These are phyloP conservation scores for Hanseniaspora guilliermondii DNA, from an alignment of 805 yeast species.

Conservation along the genomic window DNA sequence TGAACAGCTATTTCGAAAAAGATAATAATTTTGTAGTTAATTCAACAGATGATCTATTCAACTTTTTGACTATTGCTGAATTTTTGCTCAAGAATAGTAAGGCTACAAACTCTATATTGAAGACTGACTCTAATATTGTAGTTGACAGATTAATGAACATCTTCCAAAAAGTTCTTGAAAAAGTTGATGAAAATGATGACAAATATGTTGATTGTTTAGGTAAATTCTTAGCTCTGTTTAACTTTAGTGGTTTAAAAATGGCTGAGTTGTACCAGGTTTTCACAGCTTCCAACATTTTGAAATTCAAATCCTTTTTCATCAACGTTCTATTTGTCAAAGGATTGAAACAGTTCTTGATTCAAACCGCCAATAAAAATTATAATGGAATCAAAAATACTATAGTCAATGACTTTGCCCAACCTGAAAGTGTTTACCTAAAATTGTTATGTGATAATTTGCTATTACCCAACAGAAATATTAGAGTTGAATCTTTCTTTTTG, in stretches of 20 bases:
- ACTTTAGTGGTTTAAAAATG: neutral
- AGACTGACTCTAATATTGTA: neutral
- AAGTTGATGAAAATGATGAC: neutral
- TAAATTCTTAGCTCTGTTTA: neutral
- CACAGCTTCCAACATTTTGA: neutral
- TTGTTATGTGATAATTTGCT: conserved; percentile 30
- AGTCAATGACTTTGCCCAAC: neutral
- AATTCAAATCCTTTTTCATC: neutral
- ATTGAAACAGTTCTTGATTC: neutral
- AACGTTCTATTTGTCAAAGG: conserved; percentile 5
- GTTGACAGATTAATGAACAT: neutral
- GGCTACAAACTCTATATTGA: neutral
- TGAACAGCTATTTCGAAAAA: neutral
- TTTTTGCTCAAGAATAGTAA: neutral
- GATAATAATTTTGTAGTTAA: neutral
- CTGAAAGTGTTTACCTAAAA: neutral
- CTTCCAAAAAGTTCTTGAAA: neutral
- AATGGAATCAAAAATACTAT: neutral
- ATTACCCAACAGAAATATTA: conserved; percentile 38
- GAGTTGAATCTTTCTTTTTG: conserved; percentile 42
- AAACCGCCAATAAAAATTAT: neutral
- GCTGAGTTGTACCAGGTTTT: neutral
- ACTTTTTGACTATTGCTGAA: conserved; percentile 1
- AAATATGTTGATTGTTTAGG: conserved; percentile 4
- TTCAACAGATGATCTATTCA: neutral